Conservation (phyloP, 23 red algal species). For the Gracilaria vermiculophylla region DNA sequence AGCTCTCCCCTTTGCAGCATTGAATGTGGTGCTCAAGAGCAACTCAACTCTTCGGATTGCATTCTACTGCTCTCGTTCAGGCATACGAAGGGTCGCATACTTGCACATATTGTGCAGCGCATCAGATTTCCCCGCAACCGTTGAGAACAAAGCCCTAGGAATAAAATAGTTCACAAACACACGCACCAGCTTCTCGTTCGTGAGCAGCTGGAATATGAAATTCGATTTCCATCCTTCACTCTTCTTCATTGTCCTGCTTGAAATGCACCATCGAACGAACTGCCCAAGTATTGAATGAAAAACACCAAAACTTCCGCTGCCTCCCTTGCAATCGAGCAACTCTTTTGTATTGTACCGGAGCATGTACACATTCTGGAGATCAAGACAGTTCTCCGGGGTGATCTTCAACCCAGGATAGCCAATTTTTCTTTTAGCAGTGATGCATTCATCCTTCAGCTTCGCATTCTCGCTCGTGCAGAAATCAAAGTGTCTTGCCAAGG, state of each 20-base stretch:
- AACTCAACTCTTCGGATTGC: neutral
- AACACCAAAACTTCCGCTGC: neutral
- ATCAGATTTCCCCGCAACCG: neutral
- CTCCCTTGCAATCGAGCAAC: too few relatives aligned
- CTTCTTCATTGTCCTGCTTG: neutral
- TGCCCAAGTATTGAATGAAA: neutral
- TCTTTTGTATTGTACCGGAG: neutral
- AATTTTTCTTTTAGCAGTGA: neutral
- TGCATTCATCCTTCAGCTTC: neutral
- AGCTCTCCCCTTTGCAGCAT: neutral
- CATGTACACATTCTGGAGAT: neutral
- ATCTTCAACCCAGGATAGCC: neutral
- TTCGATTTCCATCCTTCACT: neutral
- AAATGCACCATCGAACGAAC: slow-evolving; percentile 7
- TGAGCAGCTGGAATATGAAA: neutral
- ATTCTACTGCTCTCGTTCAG: too few relatives aligned
- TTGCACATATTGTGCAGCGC: neutral
- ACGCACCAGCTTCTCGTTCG: neutral
- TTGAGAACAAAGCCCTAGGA: neutral
- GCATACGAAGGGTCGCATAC: neutral
- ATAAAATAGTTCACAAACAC: slow-evolving; percentile 3
- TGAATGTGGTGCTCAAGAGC: neutral
- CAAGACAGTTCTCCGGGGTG: neutral
- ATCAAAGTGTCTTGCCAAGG: too few relatives aligned
- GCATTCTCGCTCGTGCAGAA: neutral